Base-by-base conservation (phyloP, 2,329 filamentous ascomycete genomes). In the Hysterium pulicare region DNA sequence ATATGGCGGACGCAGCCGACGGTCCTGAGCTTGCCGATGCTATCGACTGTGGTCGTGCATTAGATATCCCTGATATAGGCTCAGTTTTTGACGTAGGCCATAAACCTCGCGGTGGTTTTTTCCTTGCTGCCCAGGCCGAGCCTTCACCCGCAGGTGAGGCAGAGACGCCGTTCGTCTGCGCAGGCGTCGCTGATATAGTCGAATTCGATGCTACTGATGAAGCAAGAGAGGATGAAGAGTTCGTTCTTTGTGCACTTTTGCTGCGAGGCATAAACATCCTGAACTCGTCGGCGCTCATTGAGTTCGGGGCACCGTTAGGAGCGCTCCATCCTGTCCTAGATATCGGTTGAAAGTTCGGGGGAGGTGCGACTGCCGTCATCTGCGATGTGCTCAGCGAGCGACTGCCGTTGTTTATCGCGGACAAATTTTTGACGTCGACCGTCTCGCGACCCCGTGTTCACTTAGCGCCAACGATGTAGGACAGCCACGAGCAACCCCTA, bases 181-280 rank as follows among this genome's bases (percentile, higher is more conserved):
- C 74, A 38, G 77, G 74, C 59, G 79, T 74, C 44, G 80, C 77
- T 30, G 80, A 77, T 49, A 86, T 73, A 41, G 84, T 86, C 2
- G 84, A 81, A 31, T 73, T 79, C 38, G 82, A 81, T 11, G 87
- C 86, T 24, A 74, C 71, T 42, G 70, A 71, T 17, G 81, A 83
- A 42, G 74, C 72, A 50, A 94, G 76, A 34, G 90, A 95, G 3
- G 90, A 95, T 45, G 89, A 93, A 26, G 91, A 97, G 74, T 89
- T 95, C 61, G 85, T 85, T 66, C 91, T 83, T 67, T 91, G 87
- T 48, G 89, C 77, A 62, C 79, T 83, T 73, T 95, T 96, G n/a
- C n/a, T n/a, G 58, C 90, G 87, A 61, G 88, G 87, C 78, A 87
- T 84, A 67, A 94, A 88, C 80, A 95, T 90, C 68, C 86, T 84